phyloP scores from a whole-genome alignment of 129 eudicot species.

The Ambrosia artemisiifolia region DNA sequence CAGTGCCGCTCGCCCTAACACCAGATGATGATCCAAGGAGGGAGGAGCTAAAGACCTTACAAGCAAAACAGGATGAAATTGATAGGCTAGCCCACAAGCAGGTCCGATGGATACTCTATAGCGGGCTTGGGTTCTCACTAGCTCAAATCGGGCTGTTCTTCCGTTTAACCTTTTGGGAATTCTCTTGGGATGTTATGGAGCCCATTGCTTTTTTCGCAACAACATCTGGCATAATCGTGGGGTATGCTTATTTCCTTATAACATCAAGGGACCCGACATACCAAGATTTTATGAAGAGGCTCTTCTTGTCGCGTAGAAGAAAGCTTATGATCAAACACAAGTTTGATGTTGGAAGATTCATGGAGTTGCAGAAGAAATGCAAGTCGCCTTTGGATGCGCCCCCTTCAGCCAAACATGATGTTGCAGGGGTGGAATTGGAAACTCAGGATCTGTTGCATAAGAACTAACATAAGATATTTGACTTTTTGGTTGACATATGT shows the following conservation, averaged over 20 bases:
- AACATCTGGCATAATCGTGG: not conserved
- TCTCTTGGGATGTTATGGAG: slow-evolving; percentile 8
- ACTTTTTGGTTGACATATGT: not conserved
- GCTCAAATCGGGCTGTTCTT: not conserved
- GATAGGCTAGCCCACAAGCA: not conserved
- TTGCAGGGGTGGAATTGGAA: slow-evolving; percentile 4
- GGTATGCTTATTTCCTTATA: not conserved
- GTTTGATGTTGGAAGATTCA: slow-evolving; percentile 1
- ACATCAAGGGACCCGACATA: not conserved
- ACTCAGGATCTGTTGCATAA: not conserved
- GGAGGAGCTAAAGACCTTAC: not conserved
- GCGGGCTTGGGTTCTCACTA: not conserved
- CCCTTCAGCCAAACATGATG: not conserved
- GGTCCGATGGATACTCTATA: not conserved
- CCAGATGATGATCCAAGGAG: not conserved
- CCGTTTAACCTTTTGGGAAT: not conserved
- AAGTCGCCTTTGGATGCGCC: not conserved
- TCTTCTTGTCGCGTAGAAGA: not conserved
- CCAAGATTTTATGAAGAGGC: slow-evolving; percentile 2
- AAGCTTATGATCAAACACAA: not conserved
- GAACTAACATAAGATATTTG: not conserved
- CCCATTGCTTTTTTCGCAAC: not conserved
- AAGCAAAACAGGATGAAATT: not conserved
- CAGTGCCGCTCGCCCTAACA: not conserved
- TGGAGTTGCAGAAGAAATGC: slow-evolving; percentile 4